Evolutionary conservation across 2,329 filamentous ascomycete genomes (phyloP).

Genomic region (Trichoderma sp.): DNA sequence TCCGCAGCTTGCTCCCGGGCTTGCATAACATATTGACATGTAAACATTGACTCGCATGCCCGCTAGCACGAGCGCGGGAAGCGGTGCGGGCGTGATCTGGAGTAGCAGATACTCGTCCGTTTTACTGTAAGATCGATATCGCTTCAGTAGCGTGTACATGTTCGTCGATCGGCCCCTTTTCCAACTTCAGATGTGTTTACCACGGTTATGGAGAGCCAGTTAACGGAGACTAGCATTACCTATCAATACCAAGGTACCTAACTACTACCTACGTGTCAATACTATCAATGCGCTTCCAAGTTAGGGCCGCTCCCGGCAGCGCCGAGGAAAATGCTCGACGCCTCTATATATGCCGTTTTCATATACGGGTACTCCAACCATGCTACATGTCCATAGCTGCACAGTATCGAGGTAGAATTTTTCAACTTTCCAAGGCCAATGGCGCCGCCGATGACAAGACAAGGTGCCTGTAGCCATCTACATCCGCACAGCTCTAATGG

Average conservation of each 20-base stretch:
- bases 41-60: constrained; percentile 23
- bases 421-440: background rate
- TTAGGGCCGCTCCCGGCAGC: background rate
- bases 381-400: background rate
- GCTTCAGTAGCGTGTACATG: background rate
- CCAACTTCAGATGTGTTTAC: background rate
- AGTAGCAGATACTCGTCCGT: background rate
- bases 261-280: background rate
- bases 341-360: background rate
- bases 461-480: background rate
- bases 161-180: constrained; percentile 2
- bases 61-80: constrained; percentile 18
- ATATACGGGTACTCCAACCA: background rate
- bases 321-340: background rate
- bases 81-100: background rate
- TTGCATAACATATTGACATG: background rate
- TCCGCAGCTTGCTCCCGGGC: constrained; percentile 2
- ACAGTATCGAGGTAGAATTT: background rate
- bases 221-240: background rate
- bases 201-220: background rate
- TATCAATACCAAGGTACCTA: background rate
- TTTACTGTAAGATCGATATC: background rate
- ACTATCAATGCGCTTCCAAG: background rate
- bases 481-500: background rate
- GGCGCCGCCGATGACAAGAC: no score